Evolutionary conservation across 2,329 filamentous ascomycete species (phyloP).

Genomic region (Aspergillus carbonarius): DNA sequence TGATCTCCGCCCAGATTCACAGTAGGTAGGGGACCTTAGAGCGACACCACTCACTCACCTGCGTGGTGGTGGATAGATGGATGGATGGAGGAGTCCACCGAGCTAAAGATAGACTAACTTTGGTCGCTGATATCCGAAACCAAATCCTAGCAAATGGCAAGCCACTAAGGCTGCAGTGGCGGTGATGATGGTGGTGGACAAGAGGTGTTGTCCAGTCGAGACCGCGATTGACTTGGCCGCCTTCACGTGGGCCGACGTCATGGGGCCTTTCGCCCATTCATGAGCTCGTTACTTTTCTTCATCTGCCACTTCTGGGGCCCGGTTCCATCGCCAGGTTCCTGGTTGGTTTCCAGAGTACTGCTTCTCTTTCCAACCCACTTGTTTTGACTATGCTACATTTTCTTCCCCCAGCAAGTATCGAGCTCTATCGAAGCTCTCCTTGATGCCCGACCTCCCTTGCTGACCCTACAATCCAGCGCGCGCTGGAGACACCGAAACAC

Average conservation of each 20-base stretch:
- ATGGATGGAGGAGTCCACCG: not conserved
- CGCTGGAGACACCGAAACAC: slow-evolving; percentile 3
- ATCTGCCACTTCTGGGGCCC: not conserved
- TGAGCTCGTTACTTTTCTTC: not conserved
- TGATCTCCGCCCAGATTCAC: not conserved
- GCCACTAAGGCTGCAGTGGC: no score
- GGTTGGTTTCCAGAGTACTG: not conserved
- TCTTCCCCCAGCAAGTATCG: not conserved
- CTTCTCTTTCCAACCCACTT: not conserved
- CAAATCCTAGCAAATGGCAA: no score
- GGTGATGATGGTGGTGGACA: not conserved
- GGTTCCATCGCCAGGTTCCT: not conserved
- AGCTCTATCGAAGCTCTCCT: slow-evolving; percentile 7
- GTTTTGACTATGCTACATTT: not conserved
- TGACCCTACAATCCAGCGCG: slow-evolving; percentile 6
- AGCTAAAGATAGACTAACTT: not conserved
- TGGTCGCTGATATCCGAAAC: no score
- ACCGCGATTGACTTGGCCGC: not conserved
- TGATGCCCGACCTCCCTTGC: slow-evolving; percentile 14
- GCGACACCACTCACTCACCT: not conserved
- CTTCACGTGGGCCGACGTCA: slow-evolving; percentile 39
- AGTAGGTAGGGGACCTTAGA: not conserved
- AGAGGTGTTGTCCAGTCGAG: not conserved
- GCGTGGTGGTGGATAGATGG: not conserved
- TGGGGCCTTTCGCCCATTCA: slow-evolving; percentile 20